phyloP scores from a whole-genome alignment of 1,284 basidiomycete genomes.

The Sanghuangporus baumii region DNA sequence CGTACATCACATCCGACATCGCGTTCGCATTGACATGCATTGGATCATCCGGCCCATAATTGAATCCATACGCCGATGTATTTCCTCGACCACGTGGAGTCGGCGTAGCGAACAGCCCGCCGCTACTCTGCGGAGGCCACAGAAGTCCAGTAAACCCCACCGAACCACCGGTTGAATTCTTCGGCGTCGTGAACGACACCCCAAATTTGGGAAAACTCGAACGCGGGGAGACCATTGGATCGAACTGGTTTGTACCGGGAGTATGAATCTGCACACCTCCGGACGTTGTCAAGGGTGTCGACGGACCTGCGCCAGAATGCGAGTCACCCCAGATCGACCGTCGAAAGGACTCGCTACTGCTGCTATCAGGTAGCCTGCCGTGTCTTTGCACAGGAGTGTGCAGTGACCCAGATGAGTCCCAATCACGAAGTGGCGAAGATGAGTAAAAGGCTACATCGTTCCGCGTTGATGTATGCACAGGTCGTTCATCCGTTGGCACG shows the following conservation, averaged over 20 bases:
- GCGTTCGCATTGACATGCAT: neutral
- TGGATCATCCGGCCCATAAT: neutral
- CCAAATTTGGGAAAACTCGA: neutral
- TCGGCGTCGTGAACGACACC: constrained; percentile 12
- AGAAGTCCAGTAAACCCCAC: neutral
- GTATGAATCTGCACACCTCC: constrained; percentile 36
- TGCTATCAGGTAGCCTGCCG: neutral
- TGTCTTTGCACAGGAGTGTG: constrained; percentile 39
- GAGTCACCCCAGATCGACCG: constrained; percentile 43
- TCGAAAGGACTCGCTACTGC: neutral
- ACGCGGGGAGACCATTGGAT: constrained; percentile 4
- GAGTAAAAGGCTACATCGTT: constrained; percentile 14
- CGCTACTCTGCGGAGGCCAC: constrained; percentile 9
- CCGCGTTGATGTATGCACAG: constrained; percentile 1
- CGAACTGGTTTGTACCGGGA: constrained; percentile 6
- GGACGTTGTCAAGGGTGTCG: constrained; percentile 42
- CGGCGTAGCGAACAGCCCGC: constrained; percentile 8
- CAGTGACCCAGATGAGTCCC: constrained; percentile 29
- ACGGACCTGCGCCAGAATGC: constrained; percentile 34
- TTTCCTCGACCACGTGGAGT: neutral
- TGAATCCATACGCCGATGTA: constrained; percentile 4
- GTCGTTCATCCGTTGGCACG: constrained; percentile 14
- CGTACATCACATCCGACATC: constrained; percentile 6
- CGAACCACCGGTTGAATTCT: constrained; percentile 3
- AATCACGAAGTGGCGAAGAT: constrained; percentile 12